Percentiles rank a stretch among this genome's conserved stretches.
These are phyloP conservation scores for Nemania abortiva DNA, from an alignment of 2,329 filamentous ascomycete species.

Conservation along the genomic window DNA sequence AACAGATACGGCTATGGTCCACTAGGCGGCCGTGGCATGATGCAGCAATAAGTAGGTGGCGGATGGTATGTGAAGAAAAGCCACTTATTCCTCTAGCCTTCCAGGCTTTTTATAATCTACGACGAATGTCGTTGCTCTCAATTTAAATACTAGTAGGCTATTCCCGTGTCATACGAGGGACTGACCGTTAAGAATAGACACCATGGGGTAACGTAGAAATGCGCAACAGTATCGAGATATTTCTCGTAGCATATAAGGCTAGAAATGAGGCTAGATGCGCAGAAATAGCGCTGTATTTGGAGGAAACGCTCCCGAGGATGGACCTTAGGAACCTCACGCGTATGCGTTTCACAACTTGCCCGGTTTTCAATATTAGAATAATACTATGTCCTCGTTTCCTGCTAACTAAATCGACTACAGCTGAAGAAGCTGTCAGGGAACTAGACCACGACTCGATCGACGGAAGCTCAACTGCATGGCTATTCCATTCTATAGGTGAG, in stretches of 20 bases:
- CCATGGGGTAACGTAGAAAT: background rate
- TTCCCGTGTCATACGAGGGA: no score
- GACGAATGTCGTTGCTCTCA: no score
- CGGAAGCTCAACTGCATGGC: conserved; percentile 1
- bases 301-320: background rate
- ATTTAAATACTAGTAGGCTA: no score
- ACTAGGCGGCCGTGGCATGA: conserved; percentile 7
- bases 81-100: background rate
- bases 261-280: background rate
- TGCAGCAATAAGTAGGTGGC: background rate
- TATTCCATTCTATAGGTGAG: conserved; percentile 21
- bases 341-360: background rate
- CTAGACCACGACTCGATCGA: background rate
- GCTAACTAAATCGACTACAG: background rate
- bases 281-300: background rate
- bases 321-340: background rate
- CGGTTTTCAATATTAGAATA: background rate
- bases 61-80: background rate
- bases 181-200: background rate
- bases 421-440: background rate
- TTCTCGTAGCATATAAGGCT: background rate
- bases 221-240: background rate
- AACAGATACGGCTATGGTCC: background rate
- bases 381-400: no score
- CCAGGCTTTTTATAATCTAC: no score